Conservation (phyloP, 164 flowering plant genomes). For the Houttuynia cordata region DNA sequence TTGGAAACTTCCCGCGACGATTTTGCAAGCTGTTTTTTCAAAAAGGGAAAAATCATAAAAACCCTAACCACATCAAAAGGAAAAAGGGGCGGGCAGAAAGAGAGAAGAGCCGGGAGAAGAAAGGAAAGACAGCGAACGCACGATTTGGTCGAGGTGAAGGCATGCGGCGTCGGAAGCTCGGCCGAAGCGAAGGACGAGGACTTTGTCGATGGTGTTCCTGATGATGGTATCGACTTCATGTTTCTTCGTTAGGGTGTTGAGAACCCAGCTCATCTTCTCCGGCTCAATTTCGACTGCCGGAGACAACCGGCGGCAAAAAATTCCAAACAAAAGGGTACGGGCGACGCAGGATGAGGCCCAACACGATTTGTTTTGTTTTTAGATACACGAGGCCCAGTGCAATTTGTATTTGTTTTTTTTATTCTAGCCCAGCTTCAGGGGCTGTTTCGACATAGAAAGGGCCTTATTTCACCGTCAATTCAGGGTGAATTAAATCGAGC, state of each 20-base stretch:
- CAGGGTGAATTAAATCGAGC: too few species aligned
- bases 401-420: too few species aligned
- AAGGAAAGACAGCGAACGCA: constrained; percentile 13
- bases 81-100: not conserved
- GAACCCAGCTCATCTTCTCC: constrained; percentile 42
- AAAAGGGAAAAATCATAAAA: not conserved
- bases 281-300: too few species aligned
- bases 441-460: too few species aligned
- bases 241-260: constrained; percentile 57
- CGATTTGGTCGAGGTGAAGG: constrained; percentile 82
- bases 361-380: too few species aligned
- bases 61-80: not conserved
- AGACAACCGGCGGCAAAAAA: too few species aligned
- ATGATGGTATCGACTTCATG: constrained; percentile 59
- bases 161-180: constrained; percentile 62
- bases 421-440: too few species aligned
- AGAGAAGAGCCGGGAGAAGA: not conserved
- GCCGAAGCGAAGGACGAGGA: constrained; percentile 91
- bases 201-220: constrained; percentile 86
- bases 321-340: too few species aligned
- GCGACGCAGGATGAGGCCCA: too few species aligned
- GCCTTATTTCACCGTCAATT: too few species aligned
- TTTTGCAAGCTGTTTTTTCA: constrained; percentile 64
- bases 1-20: constrained; percentile 73
- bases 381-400: too few species aligned